Evolutionary conservation across 2,329 filamentous ascomycete species (phyloP), one percentile per base, ranked within the genome.

Genomic region (Mollisiaceae sp.): DNA sequence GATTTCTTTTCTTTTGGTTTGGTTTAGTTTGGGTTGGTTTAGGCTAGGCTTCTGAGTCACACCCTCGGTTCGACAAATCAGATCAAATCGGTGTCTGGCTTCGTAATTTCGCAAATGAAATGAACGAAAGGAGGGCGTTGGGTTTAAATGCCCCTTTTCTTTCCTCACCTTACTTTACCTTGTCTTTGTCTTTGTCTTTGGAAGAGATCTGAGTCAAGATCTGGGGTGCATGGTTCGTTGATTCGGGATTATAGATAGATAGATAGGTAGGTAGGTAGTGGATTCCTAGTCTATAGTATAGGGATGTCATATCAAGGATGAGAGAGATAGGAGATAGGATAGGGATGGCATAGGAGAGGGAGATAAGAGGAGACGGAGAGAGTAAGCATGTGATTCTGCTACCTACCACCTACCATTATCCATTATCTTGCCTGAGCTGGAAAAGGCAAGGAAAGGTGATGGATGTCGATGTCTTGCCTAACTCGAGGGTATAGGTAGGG

Each of bases 41-140:
- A n/a, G n/a, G n/a, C n/a, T 36, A 56, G 52, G 52, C 35, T 27
- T 56, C 24, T 56, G 52, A 56, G 52, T 56, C 52, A 56, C 27
- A 56, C 14, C 20, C 11, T 24, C 20, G 4, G 9, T 24, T 8
- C 45, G 22, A 27, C 45, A 24, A 50, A 50, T 50, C 8, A 50
- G 20, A 11, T 12, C 45, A 24, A 50, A 50, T 50, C 8, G 24
- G 20, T 11, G 20, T 12, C 8, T 1, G 22, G 45, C 22, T n/a
- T 50, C 22, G 22, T 27, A 24, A 4, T 2, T 2, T 50, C 45
- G 22, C 45, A 27, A 50, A 50, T 50, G 15, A 50, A 4, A n/a
- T 1, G 45, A 4, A 11, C n/a, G n/a, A n/a, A n/a, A n/a, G n/a
- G n/a, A n/a, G n/a, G n/a, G 11, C 20, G 11, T 20, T 27, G 22